Conservation (phyloP, 169 alveolate species). For the Sarcocystis neurona region DNA sequence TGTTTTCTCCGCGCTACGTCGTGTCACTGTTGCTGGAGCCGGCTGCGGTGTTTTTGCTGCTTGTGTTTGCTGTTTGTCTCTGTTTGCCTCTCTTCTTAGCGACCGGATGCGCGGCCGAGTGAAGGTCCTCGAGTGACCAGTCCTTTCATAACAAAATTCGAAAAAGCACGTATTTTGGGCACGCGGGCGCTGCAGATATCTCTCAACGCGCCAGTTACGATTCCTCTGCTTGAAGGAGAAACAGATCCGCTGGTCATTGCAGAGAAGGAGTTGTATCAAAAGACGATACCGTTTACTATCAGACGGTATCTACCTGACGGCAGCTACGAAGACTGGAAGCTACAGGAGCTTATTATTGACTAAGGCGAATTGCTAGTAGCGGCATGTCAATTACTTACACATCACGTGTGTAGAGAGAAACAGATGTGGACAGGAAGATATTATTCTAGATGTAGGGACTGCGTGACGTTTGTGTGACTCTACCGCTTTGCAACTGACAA, state of each 20-base stretch:
- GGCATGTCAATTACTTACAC: too few relatives aligned
- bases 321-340: conserved; percentile 73
- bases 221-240: conserved; percentile 86
- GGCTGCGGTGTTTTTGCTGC: not conserved
- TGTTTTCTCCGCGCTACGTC: not conserved
- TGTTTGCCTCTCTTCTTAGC: not conserved
- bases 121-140: conserved; percentile 72
- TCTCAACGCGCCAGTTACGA: conserved; percentile 96
- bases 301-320: conserved; percentile 99
- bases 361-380: not conserved
- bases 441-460: too few relatives aligned
- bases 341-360: conserved; percentile 59
- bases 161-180: conserved; percentile 99
- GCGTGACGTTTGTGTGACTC: too few relatives aligned
- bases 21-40: not conserved
- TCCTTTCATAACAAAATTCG: conserved; percentile 86
- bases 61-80: not conserved
- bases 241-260: conserved; percentile 98
- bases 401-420: too few relatives aligned
- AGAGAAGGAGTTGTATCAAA: conserved; percentile 96
- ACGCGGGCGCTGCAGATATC: conserved; percentile 99
- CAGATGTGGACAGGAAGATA: too few relatives aligned
- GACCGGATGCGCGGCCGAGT: conserved; percentile 58
- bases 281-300: conserved; percentile 97
- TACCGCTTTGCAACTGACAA: too few relatives aligned